These are phyloP conservation scores for Trypanosoma brucei DNA, from an alignment of 208 protist species.

Conservation along the genomic window DNA sequence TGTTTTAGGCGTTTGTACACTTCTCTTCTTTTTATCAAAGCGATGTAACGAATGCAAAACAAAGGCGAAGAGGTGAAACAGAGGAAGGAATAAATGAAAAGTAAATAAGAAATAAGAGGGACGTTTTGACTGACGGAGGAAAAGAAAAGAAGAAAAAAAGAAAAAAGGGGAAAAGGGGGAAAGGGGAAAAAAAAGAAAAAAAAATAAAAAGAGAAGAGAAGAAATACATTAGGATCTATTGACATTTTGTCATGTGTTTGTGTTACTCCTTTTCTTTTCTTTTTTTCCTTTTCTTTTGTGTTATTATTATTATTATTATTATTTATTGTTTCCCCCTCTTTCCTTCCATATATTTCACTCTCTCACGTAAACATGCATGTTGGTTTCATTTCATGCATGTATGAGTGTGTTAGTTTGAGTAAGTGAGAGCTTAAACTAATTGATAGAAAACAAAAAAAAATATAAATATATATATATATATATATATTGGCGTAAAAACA, in stretches of 20 bases:
- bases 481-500: too few relatives aligned
- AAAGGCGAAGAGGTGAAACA: not conserved
- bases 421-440: too few relatives aligned
- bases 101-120: not conserved
- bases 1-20: not conserved
- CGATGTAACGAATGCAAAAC: not conserved
- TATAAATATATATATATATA: too few relatives aligned
- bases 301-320: constrained; percentile 18
- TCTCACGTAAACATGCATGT: not conserved
- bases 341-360: constrained; percentile 1
- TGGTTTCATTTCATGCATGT: too few relatives aligned
- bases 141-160: constrained; percentile 2
- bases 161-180: not conserved
- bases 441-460: too few relatives aligned
- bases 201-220: constrained; percentile 2
- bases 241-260: not conserved
- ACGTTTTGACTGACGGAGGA: not conserved
- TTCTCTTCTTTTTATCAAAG: not conserved
- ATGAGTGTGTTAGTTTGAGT: too few relatives aligned
- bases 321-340: constrained; percentile 7
- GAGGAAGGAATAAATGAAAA: not conserved
- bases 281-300: constrained; percentile 17
- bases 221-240: not conserved
- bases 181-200: constrained; percentile 3
- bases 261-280: constrained; percentile 1